phyloP scores from a whole-genome alignment of 805 yeast species.

The Tetrapisispora phaffii region DNA sequence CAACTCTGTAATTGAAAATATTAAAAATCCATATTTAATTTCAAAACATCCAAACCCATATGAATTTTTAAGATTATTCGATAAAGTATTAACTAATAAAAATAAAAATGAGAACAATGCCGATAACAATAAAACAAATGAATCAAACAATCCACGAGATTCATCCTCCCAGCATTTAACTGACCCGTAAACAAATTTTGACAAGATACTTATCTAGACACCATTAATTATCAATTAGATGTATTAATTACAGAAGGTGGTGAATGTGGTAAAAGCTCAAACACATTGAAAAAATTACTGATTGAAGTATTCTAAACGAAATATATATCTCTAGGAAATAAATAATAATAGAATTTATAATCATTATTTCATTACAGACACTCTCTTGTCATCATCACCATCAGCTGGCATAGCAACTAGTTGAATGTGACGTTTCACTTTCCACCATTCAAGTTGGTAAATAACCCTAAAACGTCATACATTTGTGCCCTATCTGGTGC shows the following conservation, averaged over 20 bases:
- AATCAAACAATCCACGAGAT: background rate
- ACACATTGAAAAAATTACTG: constrained; percentile 19
- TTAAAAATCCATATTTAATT: constrained; percentile 36
- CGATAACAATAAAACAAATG: background rate
- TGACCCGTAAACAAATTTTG: constrained; percentile 30
- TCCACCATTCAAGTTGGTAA: too few relatives aligned
- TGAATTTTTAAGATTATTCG: constrained; percentile 51
- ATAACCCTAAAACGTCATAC: too few relatives aligned
- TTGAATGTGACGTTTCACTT: too few relatives aligned
- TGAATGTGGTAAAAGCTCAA: constrained; percentile 48
- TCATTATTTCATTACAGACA: too few relatives aligned
- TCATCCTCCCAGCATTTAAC: constrained; percentile 19
- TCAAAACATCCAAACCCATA: constrained; percentile 55
- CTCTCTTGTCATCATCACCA: too few relatives aligned
- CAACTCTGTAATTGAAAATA: background rate
- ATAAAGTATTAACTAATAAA: constrained; percentile 29
- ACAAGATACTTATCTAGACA: constrained; percentile 42
- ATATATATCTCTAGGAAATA: too few relatives aligned
- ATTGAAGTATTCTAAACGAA: constrained; percentile 1
- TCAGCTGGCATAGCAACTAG: too few relatives aligned
- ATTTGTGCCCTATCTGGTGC: too few relatives aligned
- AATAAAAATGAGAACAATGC: constrained; percentile 12
- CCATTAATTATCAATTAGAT: constrained; percentile 41
- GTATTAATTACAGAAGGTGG: constrained; percentile 60
- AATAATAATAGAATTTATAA: too few relatives aligned